Evolutionary conservation across 2,329 filamentous ascomycete genomes (phyloP), one percentile per base, ranked within the genome.

Genomic region (Colletotrichum gigasporum): DNA sequence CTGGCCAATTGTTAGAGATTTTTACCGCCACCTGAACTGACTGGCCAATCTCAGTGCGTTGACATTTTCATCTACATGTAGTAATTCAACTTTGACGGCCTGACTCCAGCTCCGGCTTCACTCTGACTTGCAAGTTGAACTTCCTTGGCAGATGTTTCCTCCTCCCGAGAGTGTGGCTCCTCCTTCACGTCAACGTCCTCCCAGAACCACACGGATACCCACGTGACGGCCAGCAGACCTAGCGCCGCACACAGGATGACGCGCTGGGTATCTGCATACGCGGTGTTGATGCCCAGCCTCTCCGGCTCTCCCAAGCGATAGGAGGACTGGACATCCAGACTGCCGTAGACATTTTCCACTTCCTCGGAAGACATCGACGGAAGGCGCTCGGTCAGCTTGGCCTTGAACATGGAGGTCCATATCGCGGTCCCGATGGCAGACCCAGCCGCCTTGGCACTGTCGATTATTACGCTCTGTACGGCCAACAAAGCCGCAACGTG

Each of bases 331-430:
- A 63, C 69, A 1, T 63, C 59, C 5, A 81, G 57, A 22, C 72
- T 69, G 5, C 67, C 72, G 51, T 79, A 80, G 39, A 83, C 80
- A 2, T 82, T 83, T 14, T 86, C 70, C 3, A 78, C 71, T 16
- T 75, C 70, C 12, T 69, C 24, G 34, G 70, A 61, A 11, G 68
- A 71, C 0, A 66, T n/a, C 2, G 47, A 16, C 3, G 61, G 61
- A 18, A 47, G n/a, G 41, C 59, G 30, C 20, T 34, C 26, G 11
- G 41, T 28, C 14, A 64, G 37, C 32, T 57, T 56, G 24, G 42
- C 16, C 0, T 79, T 79, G 58, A 84, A 75, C 0, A 69, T 65
- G 12, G 70, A 69, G 1, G 74, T 73, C 75, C 75, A 78, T 34
- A 78, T 73, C 6, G 73, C 74, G 6, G 69, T 71, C 10, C 71